These are phyloP conservation scores for Paraphaeosphaeria sporulosa DNA, from an alignment of 2,329 filamentous ascomycete species.

Conservation along the genomic window DNA sequence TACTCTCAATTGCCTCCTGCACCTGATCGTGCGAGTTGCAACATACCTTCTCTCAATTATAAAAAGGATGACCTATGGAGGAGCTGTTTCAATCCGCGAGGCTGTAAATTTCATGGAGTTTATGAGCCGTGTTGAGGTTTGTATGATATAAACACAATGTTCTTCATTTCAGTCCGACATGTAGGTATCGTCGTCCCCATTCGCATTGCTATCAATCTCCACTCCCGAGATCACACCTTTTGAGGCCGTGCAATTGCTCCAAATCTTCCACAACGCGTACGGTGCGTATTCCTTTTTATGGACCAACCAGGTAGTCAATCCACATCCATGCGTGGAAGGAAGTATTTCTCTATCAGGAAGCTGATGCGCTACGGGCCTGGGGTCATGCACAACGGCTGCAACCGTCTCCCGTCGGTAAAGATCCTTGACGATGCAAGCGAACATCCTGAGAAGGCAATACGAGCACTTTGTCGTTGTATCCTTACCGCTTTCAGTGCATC, in stretches of 20 bases:
- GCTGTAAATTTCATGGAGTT: not conserved
- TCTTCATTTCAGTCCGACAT: not conserved
- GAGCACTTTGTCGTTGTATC: not conserved
- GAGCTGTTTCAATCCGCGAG: not conserved
- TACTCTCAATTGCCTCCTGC: not conserved
- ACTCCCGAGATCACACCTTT: not conserved
- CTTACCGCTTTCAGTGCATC: not conserved
- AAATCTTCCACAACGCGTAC: not conserved
- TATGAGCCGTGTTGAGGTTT: not conserved
- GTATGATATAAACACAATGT: not conserved
- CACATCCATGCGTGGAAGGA: not conserved
- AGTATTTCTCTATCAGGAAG: not conserved
- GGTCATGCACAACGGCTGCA: not conserved
- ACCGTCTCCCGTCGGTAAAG: not conserved
- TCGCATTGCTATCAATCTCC: not conserved
- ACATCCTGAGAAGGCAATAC: not conserved
- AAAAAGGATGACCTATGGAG: not conserved
- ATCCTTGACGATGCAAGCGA: not conserved
- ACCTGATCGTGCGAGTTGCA: not conserved
- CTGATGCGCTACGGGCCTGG: constrained; percentile 1
- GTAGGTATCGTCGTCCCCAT: not conserved
- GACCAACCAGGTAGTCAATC: not conserved
- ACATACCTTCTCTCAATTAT: not conserved
- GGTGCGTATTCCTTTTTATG: not conserved
- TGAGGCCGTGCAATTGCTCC: not conserved